Base-by-base conservation (phyloP, 106 monocot genomes). In the Chionographis japonica region DNA sequence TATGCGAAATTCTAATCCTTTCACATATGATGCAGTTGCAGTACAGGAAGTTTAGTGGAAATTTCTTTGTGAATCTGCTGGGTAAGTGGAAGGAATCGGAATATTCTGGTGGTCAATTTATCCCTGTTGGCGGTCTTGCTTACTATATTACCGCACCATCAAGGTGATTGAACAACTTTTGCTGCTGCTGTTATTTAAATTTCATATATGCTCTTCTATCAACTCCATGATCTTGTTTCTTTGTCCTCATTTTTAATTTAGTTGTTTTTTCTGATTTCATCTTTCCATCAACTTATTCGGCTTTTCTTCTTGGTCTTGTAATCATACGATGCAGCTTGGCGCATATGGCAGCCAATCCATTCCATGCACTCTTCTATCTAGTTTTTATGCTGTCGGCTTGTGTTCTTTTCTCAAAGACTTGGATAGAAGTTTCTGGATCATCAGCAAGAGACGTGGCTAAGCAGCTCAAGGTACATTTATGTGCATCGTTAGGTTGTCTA, bases 371-470 rank as follows among this genome's bases (percentile, higher is more conserved):
- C 69, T 88, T 88, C 72, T 88, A 87, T 50, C 75, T 88, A 54
- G 74, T 78, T 17, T 88, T 88, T 69, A 88, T 88, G 88, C 80
- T 88, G 4, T 67, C 77, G 0, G 88, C 88, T 19, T 88, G 88
- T 69, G 88, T 83, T 5, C 88, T 88, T 61, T 88, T 88, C 78
- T 88, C 88, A 10, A 88, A 88, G 37, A 88, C 83, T 59, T 88
- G 88, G 88, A 88, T 88, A 40, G 83, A 88, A 75, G 88, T 88
- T 11, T 81, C 83, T 37, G 88, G 88, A 67, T 88, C 83, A 55
- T 88, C 88, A 38, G 88, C 88, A 49, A 77, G 80, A 68, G 88
- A 88, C 69, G 88, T 88, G 20, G 83, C 83, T 15, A 88, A 88
- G 71, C 88, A 88, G 49, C 78, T 88, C n/a, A 88, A 88, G 83